Base-by-base conservation (phyloP, 441 rosid genomes). In the Croton laevigatus region DNA sequence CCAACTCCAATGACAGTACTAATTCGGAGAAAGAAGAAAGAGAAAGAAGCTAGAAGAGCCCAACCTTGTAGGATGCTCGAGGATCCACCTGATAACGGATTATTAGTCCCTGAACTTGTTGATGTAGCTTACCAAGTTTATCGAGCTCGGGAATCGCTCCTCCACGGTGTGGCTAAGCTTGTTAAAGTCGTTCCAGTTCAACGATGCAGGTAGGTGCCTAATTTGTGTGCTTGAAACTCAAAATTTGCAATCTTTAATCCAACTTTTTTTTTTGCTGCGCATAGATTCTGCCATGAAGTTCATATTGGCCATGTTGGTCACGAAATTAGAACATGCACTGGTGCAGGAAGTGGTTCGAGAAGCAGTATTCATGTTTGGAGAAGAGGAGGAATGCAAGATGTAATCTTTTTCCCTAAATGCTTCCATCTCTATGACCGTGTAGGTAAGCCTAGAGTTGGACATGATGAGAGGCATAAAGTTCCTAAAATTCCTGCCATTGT, bases 371-470 rank as follows among this genome's bases (percentile, higher is more conserved):
- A 91, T 74, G 86, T 85, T n/a, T 89, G 98, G 97, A 85, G 82
- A 76, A 87, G 72, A 60, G 94, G 96, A 59, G 80, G 91, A 67
- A 79, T 78, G 1, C 60, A 54, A 12, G 88, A 86, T 69, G 87
- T 86, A 12, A 78, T 89, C 1, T 78, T 81, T 71, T 86, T 83
- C 81, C 89, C 96, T 0, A 86, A 89, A 65, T 82, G 90, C 74
- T 93, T 81, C 73, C 97, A 91, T 79, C 91, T 93, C 59, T 80
- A 81, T 57, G 98, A 91, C 70, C 93, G 93, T 64, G 98, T 88
- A 60, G 86, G 94, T 62, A 89, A 84, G 73, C 86, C 91, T 0
- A 87, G 94, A 80, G 89, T 91, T 49, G 76, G 77, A 20, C 96
- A 89, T 63, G 78, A 86, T 12, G 91, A 88, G 76, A 83, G 80